Base-by-base conservation (phyloP, 495 filamentous ascomycete genomes). In the Tricharina praecox region DNA sequence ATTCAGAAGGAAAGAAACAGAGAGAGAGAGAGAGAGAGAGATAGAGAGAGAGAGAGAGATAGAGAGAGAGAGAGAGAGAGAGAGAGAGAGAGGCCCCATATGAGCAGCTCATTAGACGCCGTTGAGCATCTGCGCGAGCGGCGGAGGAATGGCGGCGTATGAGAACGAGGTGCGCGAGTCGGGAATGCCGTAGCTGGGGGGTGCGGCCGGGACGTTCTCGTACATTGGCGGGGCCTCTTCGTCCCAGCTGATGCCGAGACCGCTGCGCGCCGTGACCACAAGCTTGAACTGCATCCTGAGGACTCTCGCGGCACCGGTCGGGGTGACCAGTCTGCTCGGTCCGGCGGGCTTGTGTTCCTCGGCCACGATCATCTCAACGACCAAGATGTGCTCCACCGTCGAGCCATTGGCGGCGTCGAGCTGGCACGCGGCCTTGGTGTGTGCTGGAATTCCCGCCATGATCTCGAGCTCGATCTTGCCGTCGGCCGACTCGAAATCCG, bases 181-280 rank as follows among this genome's bases (percentile, higher is more conserved):
- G 9, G 34, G 34, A 5, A 37, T 37, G 8, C 34, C 32, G 52
- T 97, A 96, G 1, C 72, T 72, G 0, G 90, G 90, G 25, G 90
- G 90, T 37, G 80, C 83, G 5, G 76, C 77, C 0, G 88, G 87
- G 23, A 99, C 85, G 59, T 96, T 83, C 66, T 90, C 82, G 59
- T 99, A 99, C 56, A 88, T 75, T 0, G 90, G 90, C 28, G 90
- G 90, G 62, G 80, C 76, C 65, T 99, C 90, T 64, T 94, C 85
- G 49, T 99, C 90, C 90, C 90, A 99, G 58, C 78, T 82, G 58
- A 99, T 88, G 2, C 90, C 90, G 44, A 96, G 69, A 1, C 92
- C 90, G 15, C 72, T 73, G 28, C 86, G 73, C 61, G 93, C 82
- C 1, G 88, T 95, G 43, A 95, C 68, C 28, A 74, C 66, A 26